These are phyloP conservation scores for Cryphonectria radicalis DNA, from an alignment of 2,329 filamentous ascomycete genomes.

Conservation along the genomic window DNA sequence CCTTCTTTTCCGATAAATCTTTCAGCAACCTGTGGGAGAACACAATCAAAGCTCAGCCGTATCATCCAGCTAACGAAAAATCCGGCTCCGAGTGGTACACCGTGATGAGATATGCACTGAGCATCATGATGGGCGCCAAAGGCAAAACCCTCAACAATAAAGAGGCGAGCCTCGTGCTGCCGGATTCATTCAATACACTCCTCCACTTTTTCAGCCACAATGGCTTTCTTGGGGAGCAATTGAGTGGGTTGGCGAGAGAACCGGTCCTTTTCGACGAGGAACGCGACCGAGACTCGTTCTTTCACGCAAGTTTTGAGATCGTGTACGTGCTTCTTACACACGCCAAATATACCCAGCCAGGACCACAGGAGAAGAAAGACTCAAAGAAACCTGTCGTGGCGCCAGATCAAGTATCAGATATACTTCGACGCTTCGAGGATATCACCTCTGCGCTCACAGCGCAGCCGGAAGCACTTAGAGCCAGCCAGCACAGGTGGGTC, in stretches of 20 bases:
- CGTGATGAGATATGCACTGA: neutral
- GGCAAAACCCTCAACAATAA: neutral
- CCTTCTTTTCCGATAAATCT: neutral
- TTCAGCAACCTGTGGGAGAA: neutral
- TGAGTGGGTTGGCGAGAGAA: neutral
- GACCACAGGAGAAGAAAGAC: neutral
- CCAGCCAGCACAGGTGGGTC: neutral
- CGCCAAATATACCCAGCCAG: neutral
- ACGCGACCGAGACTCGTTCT: neutral
- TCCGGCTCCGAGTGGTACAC: neutral
- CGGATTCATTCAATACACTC: neutral
- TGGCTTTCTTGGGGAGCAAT: neutral
- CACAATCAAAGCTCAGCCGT: neutral
- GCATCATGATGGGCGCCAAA: constrained; percentile 3
- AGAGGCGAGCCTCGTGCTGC: neutral
- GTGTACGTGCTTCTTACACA: neutral
- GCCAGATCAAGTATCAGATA: too few species aligned
- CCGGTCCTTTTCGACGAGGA: constrained; percentile 1
- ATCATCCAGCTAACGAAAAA: neutral
- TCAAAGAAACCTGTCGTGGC: too few species aligned
- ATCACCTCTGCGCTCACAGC: too few species aligned
- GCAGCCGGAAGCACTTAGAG: neutral
- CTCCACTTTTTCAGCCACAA: neutral
- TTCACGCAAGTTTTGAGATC: constrained; percentile 12
- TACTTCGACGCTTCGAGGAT: too few species aligned